Evolutionary conservation across 208 protist species (phyloP).

Genomic region (Trichomonas gallinae): DNA sequence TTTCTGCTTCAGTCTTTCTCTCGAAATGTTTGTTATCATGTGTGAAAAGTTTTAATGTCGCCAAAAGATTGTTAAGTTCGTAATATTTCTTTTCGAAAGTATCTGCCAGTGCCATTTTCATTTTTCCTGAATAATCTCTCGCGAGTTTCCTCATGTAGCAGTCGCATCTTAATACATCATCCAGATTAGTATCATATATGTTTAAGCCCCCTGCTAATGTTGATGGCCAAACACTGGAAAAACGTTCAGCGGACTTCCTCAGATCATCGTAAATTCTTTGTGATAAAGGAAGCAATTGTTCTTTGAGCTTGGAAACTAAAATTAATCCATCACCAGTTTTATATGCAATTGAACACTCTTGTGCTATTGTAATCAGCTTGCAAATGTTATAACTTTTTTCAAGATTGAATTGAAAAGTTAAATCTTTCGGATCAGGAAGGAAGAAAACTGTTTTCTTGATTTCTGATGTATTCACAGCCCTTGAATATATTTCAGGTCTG

Average conservation of each 20-base stretch:
- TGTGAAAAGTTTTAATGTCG: background rate
- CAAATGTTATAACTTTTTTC: background rate
- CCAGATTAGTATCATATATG: background rate
- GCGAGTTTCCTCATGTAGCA: background rate
- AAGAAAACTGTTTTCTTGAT: background rate
- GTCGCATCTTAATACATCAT: background rate
- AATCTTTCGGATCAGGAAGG: background rate
- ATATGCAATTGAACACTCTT: background rate
- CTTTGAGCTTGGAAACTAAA: background rate
- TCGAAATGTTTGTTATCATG: background rate
- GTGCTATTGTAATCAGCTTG: background rate
- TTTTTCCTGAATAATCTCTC: background rate
- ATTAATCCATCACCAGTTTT: background rate
- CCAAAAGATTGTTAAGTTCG: background rate
- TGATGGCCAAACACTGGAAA: background rate
- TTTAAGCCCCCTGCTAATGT: background rate
- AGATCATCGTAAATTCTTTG: background rate
- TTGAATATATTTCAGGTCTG: background rate
- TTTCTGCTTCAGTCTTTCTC: background rate
- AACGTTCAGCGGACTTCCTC: background rate
- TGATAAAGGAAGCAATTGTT: background rate
- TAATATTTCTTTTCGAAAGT: background rate
- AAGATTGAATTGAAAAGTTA: background rate
- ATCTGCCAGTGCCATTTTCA: background rate
- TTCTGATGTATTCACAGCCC: background rate